These are phyloP conservation scores for Ceratobasidium sp. DNA, from an alignment of 1,284 basidiomycete genomes.

Conservation along the genomic window DNA sequence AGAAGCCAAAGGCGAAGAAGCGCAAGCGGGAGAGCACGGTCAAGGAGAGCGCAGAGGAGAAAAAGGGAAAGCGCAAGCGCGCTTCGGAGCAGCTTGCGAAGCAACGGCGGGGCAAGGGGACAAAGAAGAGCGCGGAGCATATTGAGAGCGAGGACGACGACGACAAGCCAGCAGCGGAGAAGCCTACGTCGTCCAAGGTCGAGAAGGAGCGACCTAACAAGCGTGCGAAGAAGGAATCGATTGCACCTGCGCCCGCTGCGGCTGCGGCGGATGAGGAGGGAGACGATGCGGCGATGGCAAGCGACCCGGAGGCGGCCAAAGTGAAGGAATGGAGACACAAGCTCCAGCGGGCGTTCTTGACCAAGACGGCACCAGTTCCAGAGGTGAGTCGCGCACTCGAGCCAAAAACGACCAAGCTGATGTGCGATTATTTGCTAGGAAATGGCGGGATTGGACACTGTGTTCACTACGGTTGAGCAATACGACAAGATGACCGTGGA, in stretches of 20 bases:
- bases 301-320: conserved; percentile 77
- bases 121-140: conserved; percentile 60
- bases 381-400: conserved; percentile 57
- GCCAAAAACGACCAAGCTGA: conserved; percentile 7
- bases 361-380: conserved; percentile 66
- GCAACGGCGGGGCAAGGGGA: conserved; percentile 54
- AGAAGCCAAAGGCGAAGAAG: conserved; percentile 52
- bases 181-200: conserved; percentile 44
- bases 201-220: conserved; percentile 61
- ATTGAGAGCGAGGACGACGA: conserved; percentile 80
- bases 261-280: conserved; percentile 62
- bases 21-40: conserved; percentile 64
- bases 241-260: conserved; percentile 22
- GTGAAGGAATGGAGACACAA: conserved; percentile 91
- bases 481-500: conserved; percentile 87
- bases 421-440: conserved; percentile 61
- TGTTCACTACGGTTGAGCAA: conserved; percentile 85
- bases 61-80: conserved; percentile 64
- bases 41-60: conserved; percentile 61
- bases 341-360: conserved; percentile 89
- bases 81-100: conserved; percentile 52
- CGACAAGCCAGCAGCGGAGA: conserved; percentile 55
- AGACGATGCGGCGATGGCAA: conserved; percentile 59
- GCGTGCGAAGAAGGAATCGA: conserved; percentile 67
- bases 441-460: conserved; percentile 77